Conservation (phyloP, 805 yeast species). For the Wickerhamomyces rabaulensis region DNA sequence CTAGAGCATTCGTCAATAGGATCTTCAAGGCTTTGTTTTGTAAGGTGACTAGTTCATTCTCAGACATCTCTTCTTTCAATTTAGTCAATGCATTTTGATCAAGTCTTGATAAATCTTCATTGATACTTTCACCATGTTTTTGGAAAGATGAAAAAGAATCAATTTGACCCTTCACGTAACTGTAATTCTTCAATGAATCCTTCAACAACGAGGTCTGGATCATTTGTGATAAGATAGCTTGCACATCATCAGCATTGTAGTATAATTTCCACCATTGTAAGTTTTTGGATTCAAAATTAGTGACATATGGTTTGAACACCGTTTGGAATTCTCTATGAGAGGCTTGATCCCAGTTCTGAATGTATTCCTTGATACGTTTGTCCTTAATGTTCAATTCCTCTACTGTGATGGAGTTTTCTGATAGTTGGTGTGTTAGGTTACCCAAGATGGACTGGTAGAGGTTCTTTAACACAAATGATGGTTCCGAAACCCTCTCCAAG, state of each 20-base stretch:
- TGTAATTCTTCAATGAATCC: constrained; percentile 23
- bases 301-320: constrained; percentile 23
- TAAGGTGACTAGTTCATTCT: constrained; percentile 15
- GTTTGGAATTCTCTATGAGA: constrained; percentile 28
- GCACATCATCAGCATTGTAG: constrained; percentile 26
- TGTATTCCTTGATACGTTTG: constrained; percentile 13
- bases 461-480: constrained; percentile 13
- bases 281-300: constrained; percentile 20
- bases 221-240: constrained; percentile 23
- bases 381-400: constrained; percentile 15
- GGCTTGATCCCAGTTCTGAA: constrained; percentile 25
- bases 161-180: constrained; percentile 29
- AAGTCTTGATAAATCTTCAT: constrained; percentile 4
- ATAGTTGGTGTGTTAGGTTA: constrained; percentile 14
- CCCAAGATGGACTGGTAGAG: constrained; percentile 11
- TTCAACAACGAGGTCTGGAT: constrained; percentile 21
- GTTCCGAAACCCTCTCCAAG: constrained; percentile 12
- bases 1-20: constrained; percentile 24
- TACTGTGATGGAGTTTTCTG: constrained; percentile 16
- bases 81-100: constrained; percentile 15
- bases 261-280: constrained; percentile 29
- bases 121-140: background rate
- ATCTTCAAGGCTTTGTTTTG: constrained; percentile 23
- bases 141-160: constrained; percentile 21
- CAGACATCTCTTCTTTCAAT: constrained; percentile 15